These are phyloP conservation scores for Claviceps fusiformis DNA, from an alignment of 2,329 filamentous ascomycete genomes.

Conservation along the genomic window DNA sequence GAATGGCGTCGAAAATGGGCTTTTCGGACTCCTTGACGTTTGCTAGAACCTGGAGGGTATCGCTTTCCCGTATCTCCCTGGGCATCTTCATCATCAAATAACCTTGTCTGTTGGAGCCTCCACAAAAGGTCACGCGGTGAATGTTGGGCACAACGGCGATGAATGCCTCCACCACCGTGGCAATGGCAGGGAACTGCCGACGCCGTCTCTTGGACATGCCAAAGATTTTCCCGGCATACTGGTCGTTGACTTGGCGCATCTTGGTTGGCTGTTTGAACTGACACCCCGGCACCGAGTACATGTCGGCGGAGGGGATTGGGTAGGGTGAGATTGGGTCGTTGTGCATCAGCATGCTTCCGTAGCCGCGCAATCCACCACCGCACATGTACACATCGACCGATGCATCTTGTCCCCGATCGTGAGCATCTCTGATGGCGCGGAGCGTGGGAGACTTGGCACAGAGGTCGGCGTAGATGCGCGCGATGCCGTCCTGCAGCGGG, in stretches of 20 bases:
- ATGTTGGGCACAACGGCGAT: conserved; percentile 56
- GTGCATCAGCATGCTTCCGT: conserved; percentile 81
- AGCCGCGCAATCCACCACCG: conserved; percentile 80
- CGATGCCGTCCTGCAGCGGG: conserved; percentile 45
- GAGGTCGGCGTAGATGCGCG: conserved; percentile 43
- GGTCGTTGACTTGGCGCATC: conserved; percentile 38
- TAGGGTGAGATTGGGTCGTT: conserved; percentile 61
- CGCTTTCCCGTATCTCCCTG: conserved; percentile 40
- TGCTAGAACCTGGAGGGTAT: conserved; percentile 42
- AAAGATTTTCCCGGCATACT: conserved; percentile 46
- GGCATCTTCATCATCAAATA: conserved; percentile 61
- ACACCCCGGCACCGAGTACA: conserved; percentile 51
- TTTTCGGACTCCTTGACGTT: conserved; percentile 13
- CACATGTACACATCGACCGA: conserved; percentile 69
- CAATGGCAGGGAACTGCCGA: conserved; percentile 71
- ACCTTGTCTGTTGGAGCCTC: conserved; percentile 78
- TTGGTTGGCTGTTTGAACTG: conserved; percentile 43
- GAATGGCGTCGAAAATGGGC: conserved; percentile 22
- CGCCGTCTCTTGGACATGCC: conserved; percentile 70
- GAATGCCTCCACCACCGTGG: conserved; percentile 65
- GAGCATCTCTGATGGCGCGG: conserved; percentile 20
- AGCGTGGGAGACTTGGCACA: conserved; percentile 38
- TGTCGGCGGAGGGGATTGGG: conserved; percentile 70
- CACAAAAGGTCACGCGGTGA: conserved; percentile 66
- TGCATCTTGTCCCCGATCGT: conserved; percentile 15